Conservation (phyloP, 768 basidiomycete species). For the Leucocoprinus leucothites region DNA sequence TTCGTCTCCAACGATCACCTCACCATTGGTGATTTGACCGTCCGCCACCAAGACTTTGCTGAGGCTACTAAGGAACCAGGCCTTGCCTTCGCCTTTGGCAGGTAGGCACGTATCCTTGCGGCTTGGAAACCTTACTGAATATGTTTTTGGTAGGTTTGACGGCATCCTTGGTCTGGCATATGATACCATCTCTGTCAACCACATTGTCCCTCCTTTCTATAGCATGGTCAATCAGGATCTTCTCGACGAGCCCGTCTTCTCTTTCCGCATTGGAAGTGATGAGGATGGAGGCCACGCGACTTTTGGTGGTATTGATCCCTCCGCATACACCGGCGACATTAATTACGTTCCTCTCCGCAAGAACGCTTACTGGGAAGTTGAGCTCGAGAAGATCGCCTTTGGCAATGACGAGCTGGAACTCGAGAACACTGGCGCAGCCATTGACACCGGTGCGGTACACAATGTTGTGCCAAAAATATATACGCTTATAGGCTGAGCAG, state of each 20-base stretch:
- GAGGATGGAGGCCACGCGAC: slow-evolving; percentile 86
- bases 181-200: slow-evolving; percentile 93
- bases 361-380: slow-evolving; percentile 98
- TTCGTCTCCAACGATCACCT: slow-evolving; percentile 85
- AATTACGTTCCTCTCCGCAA: slow-evolving; percentile 87
- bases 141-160: slow-evolving; percentile 64
- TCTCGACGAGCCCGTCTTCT: slow-evolving; percentile 84
- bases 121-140: neutral
- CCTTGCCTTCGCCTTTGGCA: slow-evolving; percentile 94
- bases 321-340: slow-evolving; percentile 78
- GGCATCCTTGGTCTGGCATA: slow-evolving; percentile 94
- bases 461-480: neutral
- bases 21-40: slow-evolving; percentile 75
- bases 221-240: slow-evolving; percentile 82
- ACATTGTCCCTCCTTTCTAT: slow-evolving; percentile 92
- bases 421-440: slow-evolving; percentile 91
- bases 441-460: slow-evolving; percentile 73
- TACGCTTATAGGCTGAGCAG: slow-evolving; percentile 31
- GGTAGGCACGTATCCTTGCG: slow-evolving; percentile 44
- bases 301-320: slow-evolving; percentile 85
- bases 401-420: slow-evolving; percentile 87
- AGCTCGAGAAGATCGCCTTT: slow-evolving; percentile 82
- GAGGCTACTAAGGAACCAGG: slow-evolving; percentile 97
- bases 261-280: slow-evolving; percentile 92
- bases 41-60: slow-evolving; percentile 83